A percentile compares a stretch with the other conserved stretches of the same genome.
Conservation (phyloP, 192 early-diverging fungal species). For the Funneliformis geosporum region DNA sequence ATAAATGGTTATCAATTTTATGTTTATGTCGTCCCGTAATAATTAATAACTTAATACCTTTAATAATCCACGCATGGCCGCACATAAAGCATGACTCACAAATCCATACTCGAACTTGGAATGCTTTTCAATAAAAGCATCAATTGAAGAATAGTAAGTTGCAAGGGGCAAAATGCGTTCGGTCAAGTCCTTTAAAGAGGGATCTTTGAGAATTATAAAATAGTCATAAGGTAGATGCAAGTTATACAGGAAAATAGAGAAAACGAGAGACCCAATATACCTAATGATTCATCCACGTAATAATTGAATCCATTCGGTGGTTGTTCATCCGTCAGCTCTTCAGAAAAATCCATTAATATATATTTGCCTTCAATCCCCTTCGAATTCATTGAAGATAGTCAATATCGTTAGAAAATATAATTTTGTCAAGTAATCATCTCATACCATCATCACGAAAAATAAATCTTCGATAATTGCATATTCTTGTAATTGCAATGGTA, state of each 20-base stretch:
- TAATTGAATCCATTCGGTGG: slow-evolving; percentile 32
- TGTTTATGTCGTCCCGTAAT: not conserved
- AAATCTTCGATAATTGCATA: slow-evolving; percentile 86
- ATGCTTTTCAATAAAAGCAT: slow-evolving; percentile 76
- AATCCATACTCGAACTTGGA: slow-evolving; percentile 79
- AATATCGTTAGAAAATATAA: slow-evolving; percentile 7
- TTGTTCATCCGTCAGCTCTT: slow-evolving; percentile 44
- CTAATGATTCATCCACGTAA: slow-evolving; percentile 10
- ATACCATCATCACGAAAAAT: slow-evolving; percentile 82
- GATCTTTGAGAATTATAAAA: slow-evolving; percentile 45
- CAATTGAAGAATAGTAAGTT: slow-evolving; percentile 70
- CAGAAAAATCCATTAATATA: slow-evolving; percentile 47
- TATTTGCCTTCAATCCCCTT: slow-evolving; percentile 84
- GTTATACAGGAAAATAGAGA: too few relatives aligned
- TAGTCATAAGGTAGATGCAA: not conserved
- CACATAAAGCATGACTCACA: slow-evolving; percentile 87
- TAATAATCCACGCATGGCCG: slow-evolving; percentile 71
- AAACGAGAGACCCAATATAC: not conserved
- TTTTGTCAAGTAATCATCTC: not conserved
- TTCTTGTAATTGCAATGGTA: slow-evolving; percentile 69
- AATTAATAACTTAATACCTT: slow-evolving; percentile 50
- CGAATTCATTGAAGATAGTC: not conserved
- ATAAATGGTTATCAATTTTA: not conserved
- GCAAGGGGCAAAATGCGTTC: slow-evolving; percentile 80
- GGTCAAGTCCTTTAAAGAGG: slow-evolving; percentile 70